Evolutionary conservation across 139 green algal species (phyloP).

Genomic region (Haematococcus lacustris): DNA sequence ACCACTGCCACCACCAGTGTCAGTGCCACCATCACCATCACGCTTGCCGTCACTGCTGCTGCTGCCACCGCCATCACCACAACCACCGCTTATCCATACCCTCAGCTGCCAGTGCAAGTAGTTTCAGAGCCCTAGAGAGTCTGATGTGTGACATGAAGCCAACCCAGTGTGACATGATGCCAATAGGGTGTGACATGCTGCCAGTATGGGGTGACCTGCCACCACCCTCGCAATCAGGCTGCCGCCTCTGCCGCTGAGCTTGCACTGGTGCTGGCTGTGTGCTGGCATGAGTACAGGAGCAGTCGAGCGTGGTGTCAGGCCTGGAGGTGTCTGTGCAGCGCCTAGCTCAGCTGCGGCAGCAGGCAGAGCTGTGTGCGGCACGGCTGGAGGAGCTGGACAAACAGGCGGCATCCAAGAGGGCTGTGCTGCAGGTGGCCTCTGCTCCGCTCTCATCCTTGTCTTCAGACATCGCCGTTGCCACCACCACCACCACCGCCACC

Average conservation of each 20-base stretch:
- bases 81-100: too few relatives aligned
- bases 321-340: constrained; percentile 11
- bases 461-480: too few relatives aligned
- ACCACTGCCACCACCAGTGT: background rate
- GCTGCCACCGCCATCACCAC: too few relatives aligned
- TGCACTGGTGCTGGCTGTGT: background rate
- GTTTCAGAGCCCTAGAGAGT: too few relatives aligned
- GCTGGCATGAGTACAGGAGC: background rate
- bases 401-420: constrained; percentile 10
- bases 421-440: constrained; percentile 7
- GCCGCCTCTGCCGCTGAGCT: background rate
- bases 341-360: constrained; percentile 19
- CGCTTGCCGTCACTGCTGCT: too few relatives aligned
- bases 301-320: background rate
- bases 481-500: too few relatives aligned
- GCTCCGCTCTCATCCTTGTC: background rate
- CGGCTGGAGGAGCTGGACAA: constrained; percentile 18
- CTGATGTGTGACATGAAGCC: background rate
- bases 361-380: constrained; percentile 2
- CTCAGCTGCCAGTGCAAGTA: too few relatives aligned
- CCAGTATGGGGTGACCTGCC: background rate
- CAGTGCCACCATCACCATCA: too few relatives aligned
- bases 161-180: too few relatives aligned
- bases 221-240: background rate
- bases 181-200: too few relatives aligned